Evolutionary conservation across 2,329 filamentous ascomycete species (phyloP).

Genomic region (Zalaria obscura): DNA sequence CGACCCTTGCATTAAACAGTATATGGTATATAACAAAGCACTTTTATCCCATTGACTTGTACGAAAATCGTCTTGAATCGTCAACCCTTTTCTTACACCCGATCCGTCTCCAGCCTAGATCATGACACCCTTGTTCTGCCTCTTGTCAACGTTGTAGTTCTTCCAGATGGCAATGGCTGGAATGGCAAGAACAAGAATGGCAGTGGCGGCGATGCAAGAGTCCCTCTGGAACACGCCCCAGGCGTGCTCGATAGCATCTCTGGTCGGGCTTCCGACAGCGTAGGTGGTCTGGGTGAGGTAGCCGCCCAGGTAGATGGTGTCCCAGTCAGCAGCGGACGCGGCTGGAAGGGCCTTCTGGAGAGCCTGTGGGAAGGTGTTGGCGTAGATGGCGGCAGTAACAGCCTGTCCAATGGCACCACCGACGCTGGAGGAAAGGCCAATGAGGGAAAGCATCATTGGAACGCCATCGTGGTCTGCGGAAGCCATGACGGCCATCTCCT

Average conservation of each 20-base stretch:
- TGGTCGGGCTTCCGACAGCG: constrained; percentile 23
- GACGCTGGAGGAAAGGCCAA: constrained; percentile 15
- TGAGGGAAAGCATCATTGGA: constrained; percentile 21
- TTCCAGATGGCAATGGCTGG: constrained; percentile 16
- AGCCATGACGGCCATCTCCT: constrained; percentile 44
- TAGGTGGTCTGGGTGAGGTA: constrained; percentile 23
- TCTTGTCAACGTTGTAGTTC: constrained; percentile 19
- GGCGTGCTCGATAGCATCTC: constrained; percentile 29
- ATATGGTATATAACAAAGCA: too few species aligned
- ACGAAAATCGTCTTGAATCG: too few species aligned
- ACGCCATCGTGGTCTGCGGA: constrained; percentile 16
- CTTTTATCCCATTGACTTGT: too few species aligned
- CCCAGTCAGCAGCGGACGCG: background rate
- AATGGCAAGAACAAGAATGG: constrained; percentile 14
- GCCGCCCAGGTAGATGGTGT: constrained; percentile 1
- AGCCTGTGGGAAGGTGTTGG: constrained; percentile 4
- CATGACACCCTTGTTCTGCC: constrained; percentile 21
- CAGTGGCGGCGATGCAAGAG: constrained; percentile 25
- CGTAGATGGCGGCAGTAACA: constrained; percentile 17
- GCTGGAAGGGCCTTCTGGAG: constrained; percentile 1
- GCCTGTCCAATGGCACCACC: constrained; percentile 14
- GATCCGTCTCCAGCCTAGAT: constrained; percentile 7
- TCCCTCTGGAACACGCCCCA: constrained; percentile 33
- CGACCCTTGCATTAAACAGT: too few species aligned
- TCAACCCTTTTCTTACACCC: background rate